Evolutionary conservation across 1,284 basidiomycete species (phyloP).

Genomic region (Cystobasidiaceae sp.): DNA sequence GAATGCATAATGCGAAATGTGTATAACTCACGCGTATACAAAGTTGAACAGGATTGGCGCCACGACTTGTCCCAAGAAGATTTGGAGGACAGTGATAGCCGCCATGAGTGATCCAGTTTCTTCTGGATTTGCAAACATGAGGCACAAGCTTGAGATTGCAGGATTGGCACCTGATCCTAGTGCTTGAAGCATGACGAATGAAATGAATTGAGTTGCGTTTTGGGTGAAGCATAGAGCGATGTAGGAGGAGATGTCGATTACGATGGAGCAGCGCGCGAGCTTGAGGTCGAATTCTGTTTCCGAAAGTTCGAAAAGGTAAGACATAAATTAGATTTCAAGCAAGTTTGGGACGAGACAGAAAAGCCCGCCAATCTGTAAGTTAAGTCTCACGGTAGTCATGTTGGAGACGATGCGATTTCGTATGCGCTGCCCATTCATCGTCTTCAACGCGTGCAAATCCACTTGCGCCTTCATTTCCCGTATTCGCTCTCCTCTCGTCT

Average conservation of each 20-base stretch:
- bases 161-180: conserved; percentile 27
- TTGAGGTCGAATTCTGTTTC: conserved; percentile 27
- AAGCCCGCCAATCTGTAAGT: no score
- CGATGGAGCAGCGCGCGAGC: conserved; percentile 9
- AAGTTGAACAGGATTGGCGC: conserved; percentile 21
- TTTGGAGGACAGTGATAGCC: conserved; percentile 16
- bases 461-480: background rate
- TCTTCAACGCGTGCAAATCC: conserved; percentile 15
- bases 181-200: conserved; percentile 16
- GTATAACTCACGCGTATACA: conserved; percentile 29
- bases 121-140: conserved; percentile 28
- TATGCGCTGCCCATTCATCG: conserved; percentile 29
- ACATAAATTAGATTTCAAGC: no score
- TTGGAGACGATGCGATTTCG: conserved; percentile 12
- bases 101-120: conserved; percentile 24
- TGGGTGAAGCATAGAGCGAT: conserved; percentile 15
- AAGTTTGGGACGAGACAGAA: no score
- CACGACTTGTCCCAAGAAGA: conserved; percentile 19
- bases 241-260: conserved; percentile 19
- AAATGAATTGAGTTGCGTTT: conserved; percentile 9
- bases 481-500: no score
- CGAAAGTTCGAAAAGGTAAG: background rate
- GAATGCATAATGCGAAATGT: no score
- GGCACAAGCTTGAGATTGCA: conserved; percentile 17
- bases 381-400: conserved; percentile 23